Base-by-base conservation (phyloP, 345 rosid species). In the Noccaea caerulescens region DNA sequence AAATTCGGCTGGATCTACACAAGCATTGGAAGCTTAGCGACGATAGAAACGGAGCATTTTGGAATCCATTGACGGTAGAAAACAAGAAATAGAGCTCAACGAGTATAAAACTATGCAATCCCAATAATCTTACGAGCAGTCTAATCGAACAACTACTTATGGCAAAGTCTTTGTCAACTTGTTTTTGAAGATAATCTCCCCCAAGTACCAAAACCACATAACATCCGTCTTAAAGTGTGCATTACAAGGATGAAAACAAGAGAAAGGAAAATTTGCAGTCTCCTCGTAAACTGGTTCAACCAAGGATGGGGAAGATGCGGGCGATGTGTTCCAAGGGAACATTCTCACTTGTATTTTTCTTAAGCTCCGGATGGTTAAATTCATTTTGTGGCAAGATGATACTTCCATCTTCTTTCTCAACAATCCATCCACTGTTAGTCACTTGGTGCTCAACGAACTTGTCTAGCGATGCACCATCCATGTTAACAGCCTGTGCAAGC, bases 271-370 rank as follows among this genome's bases (percentile, higher is more conserved):
- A 5, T 20, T 42, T 33, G 32, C 30, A 10, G n/a, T 10, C 41
- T 58, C 20, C 41, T 58, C 20, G 41, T 20, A 54, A 3, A 20
- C 5, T 41, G 25, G 55, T 44, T 93, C 80, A 91, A 58, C 93
- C 86, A n/a, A 94, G 93, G 73, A 94, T 89, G 52, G 97, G 98
- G 77, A 88, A 87, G 79, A 94, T 89, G 38, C 97, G 91, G 45
- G 95, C 84, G 7, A 94, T 79, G 75, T 88, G 96, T 71, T 91
- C 98, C 58, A 89, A 82, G 0, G 98, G 93, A 44, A 93, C 80
- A 49, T 69, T 82, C 63, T 86, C 96, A 10, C 83, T 83, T 4
- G 82, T 39, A n/a, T 75, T 85, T 75, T 85, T 94, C 96, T 89
- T 91, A 34, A 86, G 86, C 85, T 85, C 92, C 0, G 96, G 96